phyloP scores from a whole-genome alignment of 495 filamentous ascomycete genomes.

The Penicillium canescens region DNA sequence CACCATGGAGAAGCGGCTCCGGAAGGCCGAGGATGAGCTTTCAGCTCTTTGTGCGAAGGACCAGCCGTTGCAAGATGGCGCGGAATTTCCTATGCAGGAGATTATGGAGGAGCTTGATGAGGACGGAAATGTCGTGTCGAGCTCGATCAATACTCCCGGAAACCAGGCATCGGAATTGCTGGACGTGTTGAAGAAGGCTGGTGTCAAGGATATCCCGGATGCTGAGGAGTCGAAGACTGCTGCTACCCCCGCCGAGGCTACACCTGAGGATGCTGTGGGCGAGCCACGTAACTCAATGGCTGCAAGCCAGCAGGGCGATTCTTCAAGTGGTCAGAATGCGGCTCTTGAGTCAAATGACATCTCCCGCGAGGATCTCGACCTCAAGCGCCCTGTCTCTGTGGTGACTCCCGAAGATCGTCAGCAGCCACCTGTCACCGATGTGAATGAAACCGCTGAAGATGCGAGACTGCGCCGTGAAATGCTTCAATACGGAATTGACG shows the following conservation, averaged over 20 bases:
- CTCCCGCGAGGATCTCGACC: slow-evolving; percentile 8
- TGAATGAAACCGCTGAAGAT: slow-evolving; percentile 77
- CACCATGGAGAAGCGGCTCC: slow-evolving; percentile 64
- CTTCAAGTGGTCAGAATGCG: not conserved
- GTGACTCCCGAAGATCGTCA: slow-evolving; percentile 23
- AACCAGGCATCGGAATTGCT: slow-evolving; percentile 61
- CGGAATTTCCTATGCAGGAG: slow-evolving; percentile 72
- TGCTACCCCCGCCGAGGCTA: not conserved
- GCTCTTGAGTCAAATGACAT: slow-evolving; percentile 1
- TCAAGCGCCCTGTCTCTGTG: slow-evolving; percentile 20
- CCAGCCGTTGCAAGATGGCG: slow-evolving; percentile 18
- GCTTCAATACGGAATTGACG: slow-evolving; percentile 82
- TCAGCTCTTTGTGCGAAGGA: slow-evolving; percentile 43
- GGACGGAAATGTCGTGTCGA: slow-evolving; percentile 78
- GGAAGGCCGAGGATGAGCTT: slow-evolving; percentile 66
- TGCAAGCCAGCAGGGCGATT: not conserved
- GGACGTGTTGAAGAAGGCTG: slow-evolving; percentile 69
- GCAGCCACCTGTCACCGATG: slow-evolving; percentile 32
- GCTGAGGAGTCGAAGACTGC: slow-evolving; percentile 8
- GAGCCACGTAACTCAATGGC: not conserved
- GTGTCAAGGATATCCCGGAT: slow-evolving; percentile 54
- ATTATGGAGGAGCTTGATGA: slow-evolving; percentile 93
- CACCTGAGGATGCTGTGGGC: not conserved
- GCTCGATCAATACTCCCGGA: slow-evolving; percentile 58
- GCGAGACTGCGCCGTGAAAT: slow-evolving; percentile 82